Percentiles rank a stretch among this genome's conserved stretches.
Evolutionary conservation across 1,284 basidiomycete species (phyloP).

Genomic region (Ustilago esculenta): DNA sequence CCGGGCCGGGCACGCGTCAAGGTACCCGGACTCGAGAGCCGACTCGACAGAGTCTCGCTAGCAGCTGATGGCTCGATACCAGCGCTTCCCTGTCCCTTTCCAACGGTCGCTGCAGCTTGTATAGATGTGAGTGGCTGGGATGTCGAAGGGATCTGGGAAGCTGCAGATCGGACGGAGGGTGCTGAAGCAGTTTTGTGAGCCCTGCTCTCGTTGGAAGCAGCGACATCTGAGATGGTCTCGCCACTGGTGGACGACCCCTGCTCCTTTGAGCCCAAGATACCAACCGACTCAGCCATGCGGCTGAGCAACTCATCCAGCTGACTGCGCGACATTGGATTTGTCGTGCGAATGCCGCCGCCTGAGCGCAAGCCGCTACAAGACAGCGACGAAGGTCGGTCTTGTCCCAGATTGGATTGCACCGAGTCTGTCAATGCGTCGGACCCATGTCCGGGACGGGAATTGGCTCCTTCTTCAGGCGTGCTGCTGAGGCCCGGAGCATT

Average conservation of each 20-base stretch:
- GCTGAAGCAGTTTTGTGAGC: neutral
- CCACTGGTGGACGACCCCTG: constrained; percentile 9
- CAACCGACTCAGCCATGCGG: constrained; percentile 53
- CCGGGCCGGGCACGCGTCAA: constrained; percentile 6
- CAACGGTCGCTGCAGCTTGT: constrained; percentile 12
- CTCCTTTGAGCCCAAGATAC: constrained; percentile 24
- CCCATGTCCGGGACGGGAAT: neutral
- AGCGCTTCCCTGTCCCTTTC: constrained; percentile 16
- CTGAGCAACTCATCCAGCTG: constrained; percentile 57
- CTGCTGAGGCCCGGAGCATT: constrained; percentile 31
- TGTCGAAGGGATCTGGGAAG: neutral
- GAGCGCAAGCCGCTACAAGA: constrained; percentile 27
- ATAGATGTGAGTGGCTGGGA: constrained; percentile 10
- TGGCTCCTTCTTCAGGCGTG: constrained; percentile 28
- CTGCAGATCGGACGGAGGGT: neutral
- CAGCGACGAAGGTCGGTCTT: constrained; percentile 19
- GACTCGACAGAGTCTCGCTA: neutral
- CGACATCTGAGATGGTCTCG: constrained; percentile 12
- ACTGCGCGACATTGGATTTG: constrained; percentile 42
- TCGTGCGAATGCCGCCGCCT: constrained; percentile 20
- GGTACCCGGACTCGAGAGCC: constrained; percentile 10
- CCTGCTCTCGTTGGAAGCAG: neutral
- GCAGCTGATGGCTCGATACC: neutral
- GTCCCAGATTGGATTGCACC: constrained; percentile 23
- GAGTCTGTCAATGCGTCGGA: constrained; percentile 29